Percentiles rank a stretch among this genome's conserved stretches.
Conservation (phyloP, 2,329 filamentous ascomycete species). For the Domatiomyces catenatus region DNA sequence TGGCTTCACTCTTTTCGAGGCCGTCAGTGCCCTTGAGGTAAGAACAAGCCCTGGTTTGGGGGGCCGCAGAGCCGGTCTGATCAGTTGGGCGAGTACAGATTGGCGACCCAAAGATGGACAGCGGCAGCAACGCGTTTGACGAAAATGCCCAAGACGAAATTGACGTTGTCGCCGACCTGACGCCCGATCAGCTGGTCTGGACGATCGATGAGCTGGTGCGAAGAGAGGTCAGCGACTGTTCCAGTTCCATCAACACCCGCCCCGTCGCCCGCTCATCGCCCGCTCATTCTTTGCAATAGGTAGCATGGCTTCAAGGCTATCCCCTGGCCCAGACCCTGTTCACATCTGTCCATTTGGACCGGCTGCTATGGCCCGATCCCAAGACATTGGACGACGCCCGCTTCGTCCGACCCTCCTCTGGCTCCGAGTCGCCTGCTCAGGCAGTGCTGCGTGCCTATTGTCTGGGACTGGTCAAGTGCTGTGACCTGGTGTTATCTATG, state of each 20-base stretch:
- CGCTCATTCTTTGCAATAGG: constrained; percentile 36
- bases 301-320: constrained; percentile 95
- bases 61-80: not conserved
- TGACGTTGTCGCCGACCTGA: constrained; percentile 51
- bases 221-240: constrained; percentile 51
- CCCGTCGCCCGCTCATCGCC: not conserved
- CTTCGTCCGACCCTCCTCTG: constrained; percentile 32
- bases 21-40: constrained; percentile 59
- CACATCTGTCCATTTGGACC: constrained; percentile 80
- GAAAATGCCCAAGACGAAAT: constrained; percentile 76
- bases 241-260: not conserved
- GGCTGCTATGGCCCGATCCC: constrained; percentile 57
- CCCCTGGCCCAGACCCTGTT: constrained; percentile 88
- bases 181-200: constrained; percentile 69
- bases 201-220: constrained; percentile 89
- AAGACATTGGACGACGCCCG: constrained; percentile 48
- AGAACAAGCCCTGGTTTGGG: constrained; percentile 8
- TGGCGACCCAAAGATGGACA: constrained; percentile 99
- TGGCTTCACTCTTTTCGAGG: constrained; percentile 83
- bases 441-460: constrained; percentile 71
- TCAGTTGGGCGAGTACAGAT: constrained; percentile 45
- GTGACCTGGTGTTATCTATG: constrained; percentile 59
- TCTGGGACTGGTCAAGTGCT: constrained; percentile 67
- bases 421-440: constrained; percentile 32
- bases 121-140: constrained; percentile 61